Conservation (phyloP, 805 yeast genomes). For the Yarrowia sp. region DNA sequence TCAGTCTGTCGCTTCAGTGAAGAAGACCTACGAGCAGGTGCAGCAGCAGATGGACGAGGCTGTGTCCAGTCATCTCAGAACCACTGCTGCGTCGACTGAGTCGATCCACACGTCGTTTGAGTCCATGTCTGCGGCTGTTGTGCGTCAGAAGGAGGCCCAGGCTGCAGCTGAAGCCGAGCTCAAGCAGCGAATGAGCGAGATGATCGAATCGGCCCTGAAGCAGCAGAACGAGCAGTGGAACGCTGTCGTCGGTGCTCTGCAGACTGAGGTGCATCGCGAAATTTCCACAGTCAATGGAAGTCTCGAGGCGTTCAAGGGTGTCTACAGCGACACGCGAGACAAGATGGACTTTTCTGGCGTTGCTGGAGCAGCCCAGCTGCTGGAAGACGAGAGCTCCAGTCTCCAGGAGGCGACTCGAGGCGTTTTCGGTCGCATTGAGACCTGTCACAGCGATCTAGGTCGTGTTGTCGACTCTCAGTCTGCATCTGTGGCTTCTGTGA, state of each 20-base stretch:
- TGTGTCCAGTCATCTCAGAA: not conserved
- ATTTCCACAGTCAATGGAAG: not conserved
- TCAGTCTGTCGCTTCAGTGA: not conserved
- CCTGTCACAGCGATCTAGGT: not conserved
- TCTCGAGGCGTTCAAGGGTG: not conserved
- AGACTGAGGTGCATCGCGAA: not conserved
- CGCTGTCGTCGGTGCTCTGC: not conserved
- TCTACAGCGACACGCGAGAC: not conserved
- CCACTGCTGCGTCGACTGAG: not conserved
- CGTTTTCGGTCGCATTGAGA: not conserved
- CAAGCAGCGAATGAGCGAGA: slow-evolving; percentile 1
- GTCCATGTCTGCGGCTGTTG: not conserved
- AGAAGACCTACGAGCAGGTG: not conserved
- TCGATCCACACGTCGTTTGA: not conserved
- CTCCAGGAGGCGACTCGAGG: not conserved
- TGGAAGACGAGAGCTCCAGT: not conserved
- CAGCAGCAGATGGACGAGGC: not conserved
- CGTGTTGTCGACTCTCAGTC: not conserved
- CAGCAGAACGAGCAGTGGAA: slow-evolving; percentile 1
- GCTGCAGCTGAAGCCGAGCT: slow-evolving; percentile 2
- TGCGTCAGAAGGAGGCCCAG: not conserved
- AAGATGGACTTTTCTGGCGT: not conserved
- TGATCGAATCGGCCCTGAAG: slow-evolving; percentile 9
- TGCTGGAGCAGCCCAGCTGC: not conserved
- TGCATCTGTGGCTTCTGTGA: not conserved